Percentiles rank a stretch among this genome's conserved stretches.
These are phyloP conservation scores for Asterophora lycoperdoides DNA, from an alignment of 768 basidiomycete species.

Conservation along the genomic window DNA sequence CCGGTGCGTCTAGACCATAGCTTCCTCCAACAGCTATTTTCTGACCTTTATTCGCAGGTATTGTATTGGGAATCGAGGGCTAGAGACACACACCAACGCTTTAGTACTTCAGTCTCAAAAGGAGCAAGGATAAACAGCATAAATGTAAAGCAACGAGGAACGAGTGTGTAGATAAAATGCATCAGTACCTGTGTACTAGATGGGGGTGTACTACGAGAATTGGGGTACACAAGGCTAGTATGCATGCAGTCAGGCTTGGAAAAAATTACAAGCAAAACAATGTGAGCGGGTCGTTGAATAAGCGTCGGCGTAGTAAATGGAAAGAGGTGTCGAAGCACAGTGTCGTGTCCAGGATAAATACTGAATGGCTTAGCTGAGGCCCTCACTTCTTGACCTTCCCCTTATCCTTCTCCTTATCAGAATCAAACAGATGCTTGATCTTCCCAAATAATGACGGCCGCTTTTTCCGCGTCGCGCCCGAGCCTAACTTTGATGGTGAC, in stretches of 20 bases:
- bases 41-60: conserved; percentile 1
- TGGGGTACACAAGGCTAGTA: background rate
- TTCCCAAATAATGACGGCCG: conserved; percentile 50
- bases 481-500: conserved; percentile 33
- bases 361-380: no score
- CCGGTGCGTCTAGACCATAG: conserved; percentile 46
- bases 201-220: background rate
- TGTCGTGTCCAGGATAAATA: no score
- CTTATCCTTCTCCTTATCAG: conserved; percentile 42
- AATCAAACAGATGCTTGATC: conserved; percentile 46
- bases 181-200: background rate
- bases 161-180: background rate
- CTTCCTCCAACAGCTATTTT: background rate
- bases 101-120: no score
- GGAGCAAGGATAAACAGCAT: background rate
- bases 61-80: conserved; percentile 6
- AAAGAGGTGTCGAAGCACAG: background rate
- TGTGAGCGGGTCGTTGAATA: background rate
- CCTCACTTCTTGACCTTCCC: conserved; percentile 3
- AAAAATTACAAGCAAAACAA: background rate
- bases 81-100: background rate
- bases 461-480: conserved; percentile 43
- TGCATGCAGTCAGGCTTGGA: background rate
- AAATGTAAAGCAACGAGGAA: background rate
- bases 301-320: no score